Base-by-base conservation (phyloP, 768 basidiomycete genomes). In the Chalciporus piperatus region DNA sequence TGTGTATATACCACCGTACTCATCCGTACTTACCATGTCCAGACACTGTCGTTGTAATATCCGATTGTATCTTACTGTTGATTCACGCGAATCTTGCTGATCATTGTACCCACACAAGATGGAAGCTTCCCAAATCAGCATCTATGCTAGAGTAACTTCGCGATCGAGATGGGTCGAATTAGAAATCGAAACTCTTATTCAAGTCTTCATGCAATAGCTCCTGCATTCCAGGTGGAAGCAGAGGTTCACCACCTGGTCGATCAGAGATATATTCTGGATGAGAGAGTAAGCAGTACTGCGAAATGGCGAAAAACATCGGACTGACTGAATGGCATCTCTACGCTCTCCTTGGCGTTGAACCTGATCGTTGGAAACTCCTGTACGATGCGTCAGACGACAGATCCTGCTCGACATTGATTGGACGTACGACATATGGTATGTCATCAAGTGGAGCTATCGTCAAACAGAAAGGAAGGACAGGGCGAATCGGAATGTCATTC, bases 281-380 rank as follows among this genome's bases (percentile, higher is more conserved):
- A n/a, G 23, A 10, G 14, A 48, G 25, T 48, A 22, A 60, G 50
- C 39, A 48, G 19, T n/a, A 23, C n/a, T 25, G 16, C 22, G 11
- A 14, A 17, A 11, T 11, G 22, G 49, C 33, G 11, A 20, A 32
- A 35, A 47, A 22, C 30, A 9, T 7, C 1, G 6, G 19, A 80
- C 89, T 65, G 59, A 90, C 92, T 75, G 76, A 99, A 99, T 0
- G 97, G 97, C 97, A 99, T 99, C 72, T 98, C 93, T 6, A 98
- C 92, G 40, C 88, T 89, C 68, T 99, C 97, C 59, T 83, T 85
- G 4, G 80, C 66, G 60, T 88, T 89, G 76, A 98, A 98, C 16
- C 59, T 72, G 63, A 99, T 96, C 0, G 93, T 96, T 0, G 97
- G 97, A 68, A 83, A 83, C 60, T 93, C 88, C 91, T 96, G 51